Conservation (phyloP, 2,329 filamentous ascomycete genomes). For the Aureobasidium mangrovei region DNA sequence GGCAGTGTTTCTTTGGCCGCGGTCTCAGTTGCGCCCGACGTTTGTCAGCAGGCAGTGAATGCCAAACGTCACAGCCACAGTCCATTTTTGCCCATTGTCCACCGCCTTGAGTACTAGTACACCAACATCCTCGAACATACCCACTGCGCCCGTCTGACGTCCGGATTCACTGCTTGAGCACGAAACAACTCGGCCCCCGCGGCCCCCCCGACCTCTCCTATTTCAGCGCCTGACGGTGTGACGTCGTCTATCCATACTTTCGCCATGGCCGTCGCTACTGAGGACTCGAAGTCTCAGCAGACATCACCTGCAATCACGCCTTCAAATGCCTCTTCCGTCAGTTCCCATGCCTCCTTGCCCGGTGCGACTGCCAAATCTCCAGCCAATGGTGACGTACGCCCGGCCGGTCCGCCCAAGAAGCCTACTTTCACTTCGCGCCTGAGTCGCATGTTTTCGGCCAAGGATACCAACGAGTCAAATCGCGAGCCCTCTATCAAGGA, state of each 20-base stretch:
- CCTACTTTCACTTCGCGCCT: conserved; percentile 32
- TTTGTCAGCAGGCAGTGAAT: conserved; percentile 11
- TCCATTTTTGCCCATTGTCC: neutral
- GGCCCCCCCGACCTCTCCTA: neutral
- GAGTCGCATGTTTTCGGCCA: conserved; percentile 35
- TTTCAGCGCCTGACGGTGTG: neutral
- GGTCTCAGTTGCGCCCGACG: neutral
- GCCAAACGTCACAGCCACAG: conserved; percentile 9
- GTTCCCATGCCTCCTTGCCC: conserved; percentile 20
- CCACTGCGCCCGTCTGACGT: neutral
- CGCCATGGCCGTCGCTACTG: conserved; percentile 12
- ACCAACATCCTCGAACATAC: neutral
- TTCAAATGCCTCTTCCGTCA: conserved; percentile 15
- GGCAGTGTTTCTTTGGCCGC: neutral
- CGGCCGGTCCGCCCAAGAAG: conserved; percentile 26
- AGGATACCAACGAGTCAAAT: conserved; percentile 19
- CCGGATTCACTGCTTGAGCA: neutral
- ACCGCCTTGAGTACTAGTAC: neutral
- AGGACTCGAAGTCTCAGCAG: neutral
- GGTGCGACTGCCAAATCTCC: conserved; percentile 9
- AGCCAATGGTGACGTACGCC: conserved; percentile 17
- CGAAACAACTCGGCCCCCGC: conserved; percentile 1
- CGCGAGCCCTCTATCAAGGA: conserved; percentile 17
- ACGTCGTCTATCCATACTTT: neutral
- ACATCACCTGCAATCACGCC: conserved; percentile 10